These are phyloP conservation scores for Torrubiellomyces zombiae DNA, from an alignment of 2,329 filamentous ascomycete genomes.

Conservation along the genomic window DNA sequence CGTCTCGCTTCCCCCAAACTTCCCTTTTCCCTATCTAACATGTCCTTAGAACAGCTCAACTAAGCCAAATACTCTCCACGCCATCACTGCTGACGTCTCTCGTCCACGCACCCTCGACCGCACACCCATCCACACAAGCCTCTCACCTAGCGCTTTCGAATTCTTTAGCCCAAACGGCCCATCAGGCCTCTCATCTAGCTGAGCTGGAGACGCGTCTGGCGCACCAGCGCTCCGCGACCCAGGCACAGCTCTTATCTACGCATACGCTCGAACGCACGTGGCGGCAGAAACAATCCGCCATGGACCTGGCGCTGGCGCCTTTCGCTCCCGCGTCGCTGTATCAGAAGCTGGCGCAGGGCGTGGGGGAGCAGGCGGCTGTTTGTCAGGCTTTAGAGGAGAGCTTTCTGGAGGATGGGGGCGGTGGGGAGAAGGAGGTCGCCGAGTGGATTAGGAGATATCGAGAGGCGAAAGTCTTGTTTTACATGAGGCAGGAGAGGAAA, in stretches of 20 bases:
- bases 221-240: slow-evolving; percentile 51
- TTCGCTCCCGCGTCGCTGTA: slow-evolving; percentile 83
- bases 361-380: slow-evolving; percentile 68
- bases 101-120: slow-evolving; percentile 45
- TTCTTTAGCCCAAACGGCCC: slow-evolving; percentile 54
- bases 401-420: slow-evolving; percentile 51
- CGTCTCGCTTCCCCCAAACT: slow-evolving; percentile 13
- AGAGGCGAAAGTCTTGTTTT: slow-evolving; percentile 63
- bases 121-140: slow-evolving; percentile 54
- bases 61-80: slow-evolving; percentile 50
- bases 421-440: slow-evolving; percentile 55
- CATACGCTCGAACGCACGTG: slow-evolving; percentile 86
- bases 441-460: slow-evolving; percentile 76
- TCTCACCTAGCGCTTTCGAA: slow-evolving; percentile 48
- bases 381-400: slow-evolving; percentile 81
- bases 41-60: slow-evolving; percentile 52
- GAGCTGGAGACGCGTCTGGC: slow-evolving; percentile 40
- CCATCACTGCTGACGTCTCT: slow-evolving; percentile 58
- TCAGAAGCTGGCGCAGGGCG: slow-evolving; percentile 56
- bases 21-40: slow-evolving; percentile 2
- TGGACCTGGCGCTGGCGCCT: slow-evolving; percentile 68
- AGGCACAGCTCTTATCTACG: slow-evolving; percentile 66
- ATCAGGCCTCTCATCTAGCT: slow-evolving; percentile 46
- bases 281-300: slow-evolving; percentile 73
- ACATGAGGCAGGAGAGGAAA: slow-evolving; percentile 70